Base-by-base conservation (phyloP, 768 basidiomycete genomes). In the Hemileccinum impolitum region DNA sequence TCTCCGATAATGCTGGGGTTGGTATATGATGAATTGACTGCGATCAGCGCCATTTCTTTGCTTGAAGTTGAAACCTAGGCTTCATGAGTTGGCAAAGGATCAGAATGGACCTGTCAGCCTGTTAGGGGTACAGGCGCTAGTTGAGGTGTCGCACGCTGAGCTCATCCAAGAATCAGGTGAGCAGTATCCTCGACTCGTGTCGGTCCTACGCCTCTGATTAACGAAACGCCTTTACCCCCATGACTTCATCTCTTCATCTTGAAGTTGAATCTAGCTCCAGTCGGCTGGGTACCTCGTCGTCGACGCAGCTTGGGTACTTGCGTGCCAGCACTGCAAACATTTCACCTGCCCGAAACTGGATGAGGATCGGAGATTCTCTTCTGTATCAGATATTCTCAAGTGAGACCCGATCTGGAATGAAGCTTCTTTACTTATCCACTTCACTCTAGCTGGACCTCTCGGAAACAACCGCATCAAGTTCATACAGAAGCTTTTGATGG, bases 51-150 rank as follows among this genome's bases (percentile, higher is more conserved):
- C 47, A 1, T 45, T 43, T 28, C 42, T 47, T 30, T 50, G 47
- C 19, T 23, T 47, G 41, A 51, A 36, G 19, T 21, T 52, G 28
- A 47, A 48, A 28, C 47, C 40, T 3, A 46, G 43, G 17, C 54
- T 57, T 39, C 47, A 52, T 3, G 44, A 57, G 26, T 41, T 57
- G 35, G 56, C 56, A n/a, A 30, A 43, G 18, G 31, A 21, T 13
- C 45, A 37, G 32, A 35, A 50, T 34, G 54, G 54, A 3, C 51
- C 51, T 14, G 52, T 53, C 13, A 55, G 59, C 34, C 15, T 58
- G 31, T 40, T 58, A 28, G 60, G 59, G 26, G 60, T 61, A 10
- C 56, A 61, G 18, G 59, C 50, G 13, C 49, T 61, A 1, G 51
- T 61, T 17, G 53, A 50, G 15, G 21, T 61, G 19, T 53, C 54